A percentile compares a stretch with the other conserved stretches of the same genome.
Conservation (phyloP, 169 alveolate genomes). For the Toxoplasma gondii region DNA sequence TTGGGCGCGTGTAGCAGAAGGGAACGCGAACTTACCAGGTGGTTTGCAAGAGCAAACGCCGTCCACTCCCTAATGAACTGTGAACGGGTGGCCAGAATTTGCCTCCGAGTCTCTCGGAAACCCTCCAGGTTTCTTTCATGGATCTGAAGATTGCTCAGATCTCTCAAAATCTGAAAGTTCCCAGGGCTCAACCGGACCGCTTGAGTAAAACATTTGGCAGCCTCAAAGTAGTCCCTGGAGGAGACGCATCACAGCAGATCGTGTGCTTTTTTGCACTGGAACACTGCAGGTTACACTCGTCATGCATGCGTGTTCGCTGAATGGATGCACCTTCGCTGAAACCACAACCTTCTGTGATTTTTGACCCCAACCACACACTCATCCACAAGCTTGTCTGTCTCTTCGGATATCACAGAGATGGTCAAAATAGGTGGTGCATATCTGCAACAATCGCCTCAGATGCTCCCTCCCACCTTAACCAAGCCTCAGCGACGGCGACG, state of each 20-base stretch:
- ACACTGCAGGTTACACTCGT: neutral
- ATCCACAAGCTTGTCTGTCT: no score
- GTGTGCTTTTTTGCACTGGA: neutral
- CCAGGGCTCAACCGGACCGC: slow-evolving; percentile 83
- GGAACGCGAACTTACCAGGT: slow-evolving; percentile 68
- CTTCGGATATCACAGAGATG: no score
- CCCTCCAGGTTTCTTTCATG: slow-evolving; percentile 86
- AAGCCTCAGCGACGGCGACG: no score
- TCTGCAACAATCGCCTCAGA: no score
- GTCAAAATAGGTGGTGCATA: no score
- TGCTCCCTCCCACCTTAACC: no score
- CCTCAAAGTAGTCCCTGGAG: slow-evolving; percentile 85
- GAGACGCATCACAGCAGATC: neutral
- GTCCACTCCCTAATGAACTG: slow-evolving; percentile 83
- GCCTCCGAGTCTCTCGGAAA: slow-evolving; percentile 81
- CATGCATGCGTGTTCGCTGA: neutral
- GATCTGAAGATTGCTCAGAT: slow-evolving; percentile 82
- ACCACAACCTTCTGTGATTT: no score
- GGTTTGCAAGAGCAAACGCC: slow-evolving; percentile 83
- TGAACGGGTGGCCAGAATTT: slow-evolving; percentile 77
- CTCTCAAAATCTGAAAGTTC: slow-evolving; percentile 83
- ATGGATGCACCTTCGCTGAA: no score
- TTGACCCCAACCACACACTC: no score
- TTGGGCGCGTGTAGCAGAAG: no score
- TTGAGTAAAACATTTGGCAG: slow-evolving; percentile 84